Conservation (phyloP, 2,329 filamentous ascomycete genomes). For the Cordyceps farinosa region DNA sequence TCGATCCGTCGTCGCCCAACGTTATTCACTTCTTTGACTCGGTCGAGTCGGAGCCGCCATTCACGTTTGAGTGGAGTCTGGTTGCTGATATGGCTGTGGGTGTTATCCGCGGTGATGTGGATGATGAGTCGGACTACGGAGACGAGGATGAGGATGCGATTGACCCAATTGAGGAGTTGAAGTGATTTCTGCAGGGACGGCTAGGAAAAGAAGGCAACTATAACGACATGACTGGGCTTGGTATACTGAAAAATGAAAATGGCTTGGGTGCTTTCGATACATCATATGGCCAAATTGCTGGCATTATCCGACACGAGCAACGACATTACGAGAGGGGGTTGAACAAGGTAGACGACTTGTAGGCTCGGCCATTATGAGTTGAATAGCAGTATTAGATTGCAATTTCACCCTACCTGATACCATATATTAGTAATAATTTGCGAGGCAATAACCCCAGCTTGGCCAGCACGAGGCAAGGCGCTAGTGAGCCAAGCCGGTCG, state of each 20-base stretch:
- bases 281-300: too few relatives aligned
- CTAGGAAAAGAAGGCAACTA: neutral
- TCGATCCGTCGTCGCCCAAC: conserved; percentile 10
- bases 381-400: too few relatives aligned
- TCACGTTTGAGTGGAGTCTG: conserved; percentile 8
- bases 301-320: neutral
- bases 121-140: conserved; percentile 1
- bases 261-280: neutral
- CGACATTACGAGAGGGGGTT: neutral
- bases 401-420: too few relatives aligned
- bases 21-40: conserved; percentile 11
- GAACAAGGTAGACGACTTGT: neutral
- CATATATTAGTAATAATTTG: too few relatives aligned
- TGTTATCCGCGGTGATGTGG: neutral
- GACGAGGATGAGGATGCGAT: conserved; percentile 8
- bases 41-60: conserved; percentile 10
- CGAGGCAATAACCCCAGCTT: too few relatives aligned
- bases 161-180: conserved; percentile 5
- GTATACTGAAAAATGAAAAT: neutral
- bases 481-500: neutral
- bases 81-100: conserved; percentile 1
- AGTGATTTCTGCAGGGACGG: neutral
- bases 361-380: too few relatives aligned
- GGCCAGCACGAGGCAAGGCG: too few relatives aligned
- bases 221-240: neutral